phyloP scores from a whole-genome alignment of 805 yeast genomes.

The Blastobotrys terrestris region DNA sequence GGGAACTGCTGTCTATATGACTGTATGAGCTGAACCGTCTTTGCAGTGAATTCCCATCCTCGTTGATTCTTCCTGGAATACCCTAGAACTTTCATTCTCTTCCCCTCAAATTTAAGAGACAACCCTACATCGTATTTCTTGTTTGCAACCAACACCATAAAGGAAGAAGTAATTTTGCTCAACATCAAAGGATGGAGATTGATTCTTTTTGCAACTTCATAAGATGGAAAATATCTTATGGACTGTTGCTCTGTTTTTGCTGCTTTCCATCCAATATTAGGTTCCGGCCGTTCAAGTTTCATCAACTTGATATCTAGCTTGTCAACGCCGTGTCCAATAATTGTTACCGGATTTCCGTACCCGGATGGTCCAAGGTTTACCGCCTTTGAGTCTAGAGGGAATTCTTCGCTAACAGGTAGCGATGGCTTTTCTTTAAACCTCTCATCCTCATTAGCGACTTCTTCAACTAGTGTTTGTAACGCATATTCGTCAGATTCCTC shows the following conservation, averaged over 20 bases:
- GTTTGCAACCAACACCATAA: constrained; percentile 50
- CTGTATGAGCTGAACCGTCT: constrained; percentile 60
- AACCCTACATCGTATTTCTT: constrained; percentile 68
- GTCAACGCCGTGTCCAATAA: constrained; percentile 34
- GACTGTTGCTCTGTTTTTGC: constrained; percentile 51
- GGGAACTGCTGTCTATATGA: constrained; percentile 62
- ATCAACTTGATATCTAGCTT: constrained; percentile 26
- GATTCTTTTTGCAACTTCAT: constrained; percentile 53
- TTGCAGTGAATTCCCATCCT: constrained; percentile 79
- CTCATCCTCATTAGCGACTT: constrained; percentile 64
- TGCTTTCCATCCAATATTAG: constrained; percentile 56
- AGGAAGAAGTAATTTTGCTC: constrained; percentile 72
- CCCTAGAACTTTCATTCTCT: constrained; percentile 80
- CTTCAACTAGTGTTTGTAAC: constrained; percentile 69
- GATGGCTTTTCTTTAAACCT: constrained; percentile 71
- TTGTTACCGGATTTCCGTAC: constrained; percentile 67
- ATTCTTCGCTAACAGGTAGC: constrained; percentile 72
- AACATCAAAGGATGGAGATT: constrained; percentile 58
- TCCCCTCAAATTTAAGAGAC: constrained; percentile 74
- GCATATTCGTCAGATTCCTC: constrained; percentile 37
- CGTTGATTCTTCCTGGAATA: constrained; percentile 59
- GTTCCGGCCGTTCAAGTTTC: constrained; percentile 40
- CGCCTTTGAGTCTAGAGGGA: constrained; percentile 63
- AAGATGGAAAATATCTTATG: constrained; percentile 58
- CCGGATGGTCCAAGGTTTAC: constrained; percentile 81